These are phyloP conservation scores for Colletotrichum graminicola DNA, from an alignment of 2,329 filamentous ascomycete genomes.

Conservation along the genomic window DNA sequence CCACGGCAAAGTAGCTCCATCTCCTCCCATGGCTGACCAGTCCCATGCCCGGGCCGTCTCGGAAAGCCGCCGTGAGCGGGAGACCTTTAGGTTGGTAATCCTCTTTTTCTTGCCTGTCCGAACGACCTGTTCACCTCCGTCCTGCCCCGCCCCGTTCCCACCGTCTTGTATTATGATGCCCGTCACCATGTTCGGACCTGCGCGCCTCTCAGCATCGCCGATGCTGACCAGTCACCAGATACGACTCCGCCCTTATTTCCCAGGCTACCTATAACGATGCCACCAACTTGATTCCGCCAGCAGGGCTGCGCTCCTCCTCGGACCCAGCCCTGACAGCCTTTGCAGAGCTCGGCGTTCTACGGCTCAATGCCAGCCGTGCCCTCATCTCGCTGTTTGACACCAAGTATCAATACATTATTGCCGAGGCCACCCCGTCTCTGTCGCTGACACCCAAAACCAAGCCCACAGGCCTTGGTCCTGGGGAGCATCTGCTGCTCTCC, in stretches of 20 bases:
- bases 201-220: background rate
- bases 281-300: slow-evolving; percentile 42
- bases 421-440: slow-evolving; percentile 60
- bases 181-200: background rate
- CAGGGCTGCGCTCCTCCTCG: slow-evolving; percentile 45
- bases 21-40: slow-evolving; percentile 2
- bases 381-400: slow-evolving; percentile 66
- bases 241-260: slow-evolving; percentile 30
- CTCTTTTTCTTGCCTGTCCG: background rate
- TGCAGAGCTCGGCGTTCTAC: slow-evolving; percentile 61
- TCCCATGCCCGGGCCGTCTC: slow-evolving; percentile 6
- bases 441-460: slow-evolving; percentile 51
- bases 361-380: slow-evolving; percentile 54
- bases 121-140: background rate
- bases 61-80: slow-evolving; percentile 48
- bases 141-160: background rate
- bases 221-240: slow-evolving; percentile 28
- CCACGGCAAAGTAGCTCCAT: background rate
- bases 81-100: slow-evolving; percentile 47
- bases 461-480: slow-evolving; percentile 3
- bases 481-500: slow-evolving; percentile 44
- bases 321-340: slow-evolving; percentile 61
- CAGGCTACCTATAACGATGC: slow-evolving; percentile 43
- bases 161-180: too few species aligned
- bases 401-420: slow-evolving; percentile 61